Base-by-base conservation (phyloP, 257 asterid genomes). In the Forsythia viridissima region DNA sequence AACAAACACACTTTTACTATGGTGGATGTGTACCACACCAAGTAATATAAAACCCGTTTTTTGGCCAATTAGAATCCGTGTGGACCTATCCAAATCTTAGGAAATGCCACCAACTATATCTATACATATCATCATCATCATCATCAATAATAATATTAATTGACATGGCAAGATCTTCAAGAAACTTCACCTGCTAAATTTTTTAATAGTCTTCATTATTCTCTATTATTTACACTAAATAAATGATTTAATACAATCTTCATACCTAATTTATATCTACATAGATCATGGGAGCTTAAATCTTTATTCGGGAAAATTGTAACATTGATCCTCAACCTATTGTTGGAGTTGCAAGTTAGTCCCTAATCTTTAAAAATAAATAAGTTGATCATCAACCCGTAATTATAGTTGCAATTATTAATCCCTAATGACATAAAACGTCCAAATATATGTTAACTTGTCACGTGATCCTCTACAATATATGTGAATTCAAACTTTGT, bases 41-140 rank as follows among this genome's bases (percentile, higher is more conserved):
- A 63, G 70, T 63, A 63, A 30, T 21, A 63, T 63, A 63, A 30
- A 63, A 30, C 67, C 69, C 40, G 41, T 71, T 72, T 24, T 7
- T 72, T 46, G n/a, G 38, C 67, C 76, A 77, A 52, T 71, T 11
- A 51, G 61, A 71, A 71, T 72, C 82, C 66, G 18, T 18, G 71
- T 42, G 77, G 86, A 74, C 84, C 79, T 37, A 24, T 30, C 80
- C 82, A 69, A 68, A 79, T 70, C 79, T 83, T 76, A 34, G 76
- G 73, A 46, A 75, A 42, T 42, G 72, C 39, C 76, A 79, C 80
- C 84, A 73, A 83, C 78, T 79, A 52, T 44, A 24, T 24, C 24
- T 24, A 52, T 38, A 34, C 80, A 73, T 69, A 72, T 75, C 8
- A 63, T 21, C 39, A 63, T 63, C 39, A 63, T 63, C 67, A 10